These are phyloP conservation scores for Stagonosporopsis tanaceti DNA, from an alignment of 2,329 filamentous ascomycete species.

Conservation along the genomic window DNA sequence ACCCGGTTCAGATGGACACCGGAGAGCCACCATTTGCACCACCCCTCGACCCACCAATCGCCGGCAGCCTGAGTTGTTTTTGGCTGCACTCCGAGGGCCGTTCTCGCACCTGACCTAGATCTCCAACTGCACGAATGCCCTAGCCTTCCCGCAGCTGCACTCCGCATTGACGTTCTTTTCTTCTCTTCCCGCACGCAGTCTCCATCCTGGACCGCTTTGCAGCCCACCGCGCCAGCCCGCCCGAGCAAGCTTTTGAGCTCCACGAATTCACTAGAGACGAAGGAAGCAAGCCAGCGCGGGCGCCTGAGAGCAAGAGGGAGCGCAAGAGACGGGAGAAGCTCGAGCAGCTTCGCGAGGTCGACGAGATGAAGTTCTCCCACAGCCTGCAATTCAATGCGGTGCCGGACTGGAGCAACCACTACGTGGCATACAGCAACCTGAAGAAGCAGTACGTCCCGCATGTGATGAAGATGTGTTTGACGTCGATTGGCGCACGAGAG, in stretches of 20 bases:
- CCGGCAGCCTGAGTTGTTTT: slow-evolving; percentile 6
- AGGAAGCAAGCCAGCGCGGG: slow-evolving; percentile 5
- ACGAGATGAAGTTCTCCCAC: slow-evolving; percentile 99
- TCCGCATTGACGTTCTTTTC: slow-evolving; percentile 18
- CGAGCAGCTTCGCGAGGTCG: slow-evolving; percentile 72
- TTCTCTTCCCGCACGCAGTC: slow-evolving; percentile 16
- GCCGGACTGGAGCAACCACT: slow-evolving; percentile 98
- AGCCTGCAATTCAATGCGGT: slow-evolving; percentile 99
- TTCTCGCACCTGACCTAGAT: slow-evolving; percentile 23
- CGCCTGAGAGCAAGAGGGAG: slow-evolving; percentile 36
- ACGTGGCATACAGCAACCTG: slow-evolving; percentile 97
- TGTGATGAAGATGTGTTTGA: background rate
- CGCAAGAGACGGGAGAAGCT: slow-evolving; percentile 69
- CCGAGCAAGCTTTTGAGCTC: slow-evolving; percentile 42
- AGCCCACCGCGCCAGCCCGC: slow-evolving; percentile 27
- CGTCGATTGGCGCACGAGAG: background rate
- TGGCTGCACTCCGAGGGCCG: slow-evolving; percentile 16
- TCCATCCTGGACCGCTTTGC: slow-evolving; percentile 40
- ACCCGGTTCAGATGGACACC: slow-evolving; percentile 6
- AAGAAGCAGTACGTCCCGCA: slow-evolving; percentile 83
- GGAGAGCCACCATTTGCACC: slow-evolving; percentile 16
- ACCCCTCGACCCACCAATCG: slow-evolving; percentile 16
- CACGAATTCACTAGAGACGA: slow-evolving; percentile 31
- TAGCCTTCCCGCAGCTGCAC: slow-evolving; percentile 18
- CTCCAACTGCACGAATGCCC: slow-evolving; percentile 16